A percentile compares a stretch with the other conserved stretches of the same genome.
Evolutionary conservation across 2,329 filamentous ascomycete species (phyloP).

Genomic region (Epichloe hybrida): DNA sequence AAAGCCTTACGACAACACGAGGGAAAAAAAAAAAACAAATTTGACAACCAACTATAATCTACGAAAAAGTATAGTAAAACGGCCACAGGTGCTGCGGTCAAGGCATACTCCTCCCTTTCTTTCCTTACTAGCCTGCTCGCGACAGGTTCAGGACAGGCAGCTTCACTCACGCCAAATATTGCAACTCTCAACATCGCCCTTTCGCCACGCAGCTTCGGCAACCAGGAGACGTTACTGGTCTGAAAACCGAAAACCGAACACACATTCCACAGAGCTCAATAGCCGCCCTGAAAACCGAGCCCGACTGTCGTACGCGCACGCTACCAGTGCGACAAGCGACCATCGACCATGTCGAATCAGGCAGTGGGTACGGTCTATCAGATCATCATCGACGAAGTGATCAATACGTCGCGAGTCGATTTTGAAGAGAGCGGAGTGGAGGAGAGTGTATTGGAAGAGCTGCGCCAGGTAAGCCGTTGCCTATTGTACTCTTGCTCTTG

Average conservation of each 20-base stretch:
- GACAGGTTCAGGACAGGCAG: neutral
- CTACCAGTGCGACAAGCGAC: conserved; percentile 1
- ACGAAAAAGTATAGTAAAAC: neutral
- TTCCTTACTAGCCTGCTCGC: neutral
- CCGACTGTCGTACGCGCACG: conserved; percentile 2
- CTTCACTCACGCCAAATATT: neutral
- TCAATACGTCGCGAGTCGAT: conserved; percentile 82
- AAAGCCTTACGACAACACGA: neutral
- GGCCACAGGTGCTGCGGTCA: neutral
- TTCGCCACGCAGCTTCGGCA: neutral
- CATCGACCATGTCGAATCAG: conserved; percentile 40
- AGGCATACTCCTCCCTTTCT: neutral
- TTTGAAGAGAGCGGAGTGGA: conserved; percentile 96
- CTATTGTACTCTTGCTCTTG: neutral
- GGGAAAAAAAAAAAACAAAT: neutral
- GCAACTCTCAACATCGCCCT: neutral
- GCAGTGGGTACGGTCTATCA: conserved; percentile 67
- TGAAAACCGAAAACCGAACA: too few species aligned
- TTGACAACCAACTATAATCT: neutral
- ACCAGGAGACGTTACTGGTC: neutral
- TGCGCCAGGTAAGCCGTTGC: conserved; percentile 61
- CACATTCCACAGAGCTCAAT: neutral
- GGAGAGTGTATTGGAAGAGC: conserved; percentile 69
- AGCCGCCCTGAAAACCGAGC: neutral
- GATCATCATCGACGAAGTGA: conserved; percentile 68